Base-by-base conservation (phyloP, 345 rosid species). In the Brassica juncea region DNA sequence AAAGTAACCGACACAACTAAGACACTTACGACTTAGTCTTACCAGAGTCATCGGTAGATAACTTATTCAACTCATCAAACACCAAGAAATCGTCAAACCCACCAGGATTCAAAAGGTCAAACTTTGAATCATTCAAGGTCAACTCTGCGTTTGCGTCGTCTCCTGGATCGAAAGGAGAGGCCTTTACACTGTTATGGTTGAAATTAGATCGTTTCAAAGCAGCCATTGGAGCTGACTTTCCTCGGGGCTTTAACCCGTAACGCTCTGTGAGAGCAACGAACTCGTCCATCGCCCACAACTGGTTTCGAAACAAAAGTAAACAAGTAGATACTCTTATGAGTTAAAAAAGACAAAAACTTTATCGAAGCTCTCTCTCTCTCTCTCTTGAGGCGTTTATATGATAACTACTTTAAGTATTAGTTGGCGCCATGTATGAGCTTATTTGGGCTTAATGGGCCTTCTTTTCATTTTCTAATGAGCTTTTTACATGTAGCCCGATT, bases 181-280 rank as follows among this genome's bases (percentile, higher is more conserved):
- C 16, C 31, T 66, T 65, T 0, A 72, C 68, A 70, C 27, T 61
- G 58, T 66, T 47, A 31, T 28, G 60, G 74, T 76, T 39, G 69
- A 68, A 59, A 0, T 0, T 12, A 59, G 87, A 35, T 34, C 82
- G 83, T 70, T 85, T 92, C 31, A 87, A 74, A 3, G 79, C 81
- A 2, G 89, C 84, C 92, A 91, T 89, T 3, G 93, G 94, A 82
- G 92, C 87, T 28, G 94, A 86, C 81, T 89, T 91, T 14, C 89
- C 92, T 71, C 88, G 97, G 4, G 88, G 87, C 70, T 91, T 93
- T 66, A 93, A 66, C 58, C 98, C 92, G 55, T 71, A 88, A 21
- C 85, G 80, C 86, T 89, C 90, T 61, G 94, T 91, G 52, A 93
- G 80, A 25, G 84, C 87, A 65, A 88, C 91, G 74, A 93, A 89